Percentiles rank a stretch among this genome's conserved stretches.
Conservation (phyloP, 1,139 yeast species). For the Saccharomyces hybrid region DNA sequence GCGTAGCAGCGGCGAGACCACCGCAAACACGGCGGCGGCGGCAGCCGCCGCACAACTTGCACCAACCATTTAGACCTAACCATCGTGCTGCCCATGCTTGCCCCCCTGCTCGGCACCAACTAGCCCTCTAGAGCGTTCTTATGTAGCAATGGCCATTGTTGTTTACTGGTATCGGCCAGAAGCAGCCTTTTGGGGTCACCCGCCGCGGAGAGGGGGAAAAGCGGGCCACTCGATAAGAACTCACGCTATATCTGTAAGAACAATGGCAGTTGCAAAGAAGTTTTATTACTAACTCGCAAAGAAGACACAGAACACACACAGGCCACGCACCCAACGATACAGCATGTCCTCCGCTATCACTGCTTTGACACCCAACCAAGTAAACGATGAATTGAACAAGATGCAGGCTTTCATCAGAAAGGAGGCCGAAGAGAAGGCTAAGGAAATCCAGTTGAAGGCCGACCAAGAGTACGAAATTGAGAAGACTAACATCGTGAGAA, state of each 20-base stretch:
- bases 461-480: slow-evolving; percentile 98
- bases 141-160: neutral
- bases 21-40: slow-evolving; percentile 25
- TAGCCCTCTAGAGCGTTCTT: neutral
- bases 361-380: slow-evolving; percentile 44
- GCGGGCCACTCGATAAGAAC: neutral
- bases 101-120: neutral
- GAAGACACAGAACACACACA: neutral
- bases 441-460: slow-evolving; percentile 89
- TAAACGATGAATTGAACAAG: slow-evolving; percentile 88
- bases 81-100: neutral
- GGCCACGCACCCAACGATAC: neutral
- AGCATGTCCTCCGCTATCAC: slow-evolving; percentile 16
- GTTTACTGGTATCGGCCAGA: neutral
- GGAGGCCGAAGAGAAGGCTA: slow-evolving; percentile 98
- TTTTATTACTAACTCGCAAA: neutral
- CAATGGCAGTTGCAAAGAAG: slow-evolving; percentile 1
- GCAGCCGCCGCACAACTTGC: slow-evolving; percentile 15
- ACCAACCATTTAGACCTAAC: neutral
- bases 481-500: slow-evolving; percentile 87
- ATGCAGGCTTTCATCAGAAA: slow-evolving; percentile 98
- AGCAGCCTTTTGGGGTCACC: neutral
- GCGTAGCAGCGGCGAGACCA: neutral
- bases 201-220: slow-evolving; percentile 1
- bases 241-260: neutral